These are phyloP conservation scores for Polyporus arcularius DNA, from an alignment of 768 basidiomycete genomes.

Conservation along the genomic window DNA sequence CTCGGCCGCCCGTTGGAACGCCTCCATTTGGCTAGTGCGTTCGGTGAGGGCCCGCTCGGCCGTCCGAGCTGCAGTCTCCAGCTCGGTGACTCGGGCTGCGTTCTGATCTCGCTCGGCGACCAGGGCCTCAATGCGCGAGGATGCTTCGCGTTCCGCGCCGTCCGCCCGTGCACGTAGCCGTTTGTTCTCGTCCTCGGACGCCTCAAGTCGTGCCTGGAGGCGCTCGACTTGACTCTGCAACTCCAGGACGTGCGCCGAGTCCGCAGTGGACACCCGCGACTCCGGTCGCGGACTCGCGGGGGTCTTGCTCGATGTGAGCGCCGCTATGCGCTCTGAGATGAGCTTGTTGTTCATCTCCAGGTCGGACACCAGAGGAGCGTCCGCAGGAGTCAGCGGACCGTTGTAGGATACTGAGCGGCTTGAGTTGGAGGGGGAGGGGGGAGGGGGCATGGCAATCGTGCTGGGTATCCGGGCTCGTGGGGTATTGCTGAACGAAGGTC, in stretches of 20 bases:
- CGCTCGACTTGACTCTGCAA: constrained; percentile 40
- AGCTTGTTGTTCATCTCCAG: constrained; percentile 41
- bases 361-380: constrained; percentile 28
- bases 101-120: constrained; percentile 50
- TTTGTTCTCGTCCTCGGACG: constrained; percentile 71
- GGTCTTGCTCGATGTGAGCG: constrained; percentile 39
- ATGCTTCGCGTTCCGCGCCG: constrained; percentile 20
- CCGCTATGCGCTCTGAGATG: constrained; percentile 52
- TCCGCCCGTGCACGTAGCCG: constrained; percentile 44
- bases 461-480: constrained; percentile 71
- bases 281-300: constrained; percentile 37
- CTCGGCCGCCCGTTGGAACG: constrained; percentile 46
- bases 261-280: constrained; percentile 37
- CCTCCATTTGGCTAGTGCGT: constrained; percentile 45
- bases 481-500: constrained; percentile 42
- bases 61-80: constrained; percentile 44
- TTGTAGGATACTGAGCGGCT: constrained; percentile 40
- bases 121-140: constrained; percentile 27
- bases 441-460: constrained; percentile 80
- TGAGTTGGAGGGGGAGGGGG: constrained; percentile 57
- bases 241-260: constrained; percentile 29
- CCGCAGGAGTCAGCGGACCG: constrained; percentile 27
- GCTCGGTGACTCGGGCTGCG: constrained; percentile 38
- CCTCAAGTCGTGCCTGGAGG: constrained; percentile 52
- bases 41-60: constrained; percentile 46